Base-by-base conservation (phyloP, 164 flowering plant species). In the Macadamia tetraphylla region DNA sequence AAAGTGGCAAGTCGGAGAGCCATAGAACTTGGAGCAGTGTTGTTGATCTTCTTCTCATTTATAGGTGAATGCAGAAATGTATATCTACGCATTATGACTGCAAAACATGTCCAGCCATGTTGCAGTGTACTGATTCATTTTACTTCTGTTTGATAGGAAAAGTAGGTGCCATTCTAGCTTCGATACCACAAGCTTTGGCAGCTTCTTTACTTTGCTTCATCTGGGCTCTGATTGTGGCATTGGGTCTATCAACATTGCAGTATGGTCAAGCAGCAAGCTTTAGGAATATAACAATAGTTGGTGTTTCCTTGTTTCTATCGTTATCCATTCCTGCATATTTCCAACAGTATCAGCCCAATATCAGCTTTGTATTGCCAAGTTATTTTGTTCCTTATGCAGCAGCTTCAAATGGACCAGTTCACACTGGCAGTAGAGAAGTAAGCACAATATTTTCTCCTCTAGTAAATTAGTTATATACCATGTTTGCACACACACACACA, bases 101-200 rank as follows among this genome's bases (percentile, higher is more conserved):
- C 13, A 9, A 46, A 46, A 46, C 13, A 46, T 46, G 51, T 9
- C 51, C 15, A 14, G 3, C 17, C 57, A 53, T 53, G 6, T 14
- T 53, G 57, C 51, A 8, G 29, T n/a, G 40, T 48, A 18, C 15
- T 30, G 17, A 42, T 13, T 31, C 29, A n/a, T 14, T 66, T 74
- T 60, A 18, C 70, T 14, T 53, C n/a, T 17, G 15, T 53, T 76
- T 75, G 32, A 57, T 76, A 93, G 98, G 96, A 61, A 94, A 94
- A 86, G 75, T 91, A 8, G 98, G 98, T 59, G 98, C 93, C 29
- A 77, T 91, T 71, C 88, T 94, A 72, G 98, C 98, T 70, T 94
- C 98, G 6, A 89, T 94, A 72, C 98, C 98, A 9, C 84, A 44
- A 76, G 89, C 97, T n/a, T 79, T 94, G 84, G 96, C 97, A 63